phyloP scores from a whole-genome alignment of 2,329 filamentous ascomycete species.

The Cadophora malorum region DNA sequence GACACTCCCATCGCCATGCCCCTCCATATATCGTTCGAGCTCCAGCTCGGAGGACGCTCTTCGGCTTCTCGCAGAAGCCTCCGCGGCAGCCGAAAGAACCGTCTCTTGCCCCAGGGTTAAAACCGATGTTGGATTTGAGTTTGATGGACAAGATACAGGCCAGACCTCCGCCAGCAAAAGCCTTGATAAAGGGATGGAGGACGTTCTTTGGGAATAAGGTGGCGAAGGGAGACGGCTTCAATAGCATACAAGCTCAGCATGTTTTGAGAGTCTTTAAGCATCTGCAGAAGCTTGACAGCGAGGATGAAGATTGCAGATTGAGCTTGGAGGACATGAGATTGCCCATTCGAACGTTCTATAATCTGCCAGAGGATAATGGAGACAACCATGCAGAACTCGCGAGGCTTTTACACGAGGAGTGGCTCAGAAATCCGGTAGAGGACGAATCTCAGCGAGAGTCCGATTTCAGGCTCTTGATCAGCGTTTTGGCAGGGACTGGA shows the following conservation, averaged over 20 bases:
- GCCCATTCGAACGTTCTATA: conserved; percentile 30
- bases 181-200: conserved; percentile 69
- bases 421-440: not conserved
- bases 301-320: conserved; percentile 32
- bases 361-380: conserved; percentile 37
- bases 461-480: conserved; percentile 22
- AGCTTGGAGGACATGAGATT: conserved; percentile 28
- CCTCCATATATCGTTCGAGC: conserved; percentile 45
- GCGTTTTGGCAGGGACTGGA: conserved; percentile 37
- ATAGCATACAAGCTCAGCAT: conserved; percentile 71
- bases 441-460: conserved; percentile 6
- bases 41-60: conserved; percentile 59
- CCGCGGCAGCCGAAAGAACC: conserved; percentile 65
- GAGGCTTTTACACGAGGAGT: conserved; percentile 35
- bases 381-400: conserved; percentile 37
- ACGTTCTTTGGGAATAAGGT: conserved; percentile 66
- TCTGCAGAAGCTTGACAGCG: conserved; percentile 51
- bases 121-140: conserved; percentile 71
- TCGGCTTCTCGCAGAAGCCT: conserved; percentile 67
- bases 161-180: conserved; percentile 66
- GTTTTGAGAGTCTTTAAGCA: conserved; percentile 66
- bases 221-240: conserved; percentile 56
- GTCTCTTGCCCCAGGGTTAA: conserved; percentile 73
- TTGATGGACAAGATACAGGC: conserved; percentile 67
- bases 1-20: conserved; percentile 51